A percentile compares a stretch with the other conserved stretches of the same genome.
phyloP scores from a whole-genome alignment of 78 protist genomes.

The Creolimax fragrantissima region DNA sequence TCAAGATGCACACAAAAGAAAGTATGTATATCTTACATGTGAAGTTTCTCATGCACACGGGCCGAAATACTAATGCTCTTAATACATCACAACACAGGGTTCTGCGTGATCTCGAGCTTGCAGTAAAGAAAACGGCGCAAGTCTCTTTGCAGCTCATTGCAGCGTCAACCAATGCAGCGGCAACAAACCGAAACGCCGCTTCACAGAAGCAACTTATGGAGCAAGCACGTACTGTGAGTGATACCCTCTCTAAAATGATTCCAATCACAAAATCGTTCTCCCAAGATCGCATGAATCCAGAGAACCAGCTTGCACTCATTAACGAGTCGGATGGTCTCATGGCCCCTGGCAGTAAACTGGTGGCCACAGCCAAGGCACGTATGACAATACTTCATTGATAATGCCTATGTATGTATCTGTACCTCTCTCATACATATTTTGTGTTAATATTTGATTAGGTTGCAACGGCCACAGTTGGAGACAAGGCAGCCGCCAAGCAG shows the following conservation, averaged over 20 bases:
- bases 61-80: neutral
- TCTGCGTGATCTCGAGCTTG: neutral
- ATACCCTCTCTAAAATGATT: neutral
- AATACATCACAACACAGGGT: neutral
- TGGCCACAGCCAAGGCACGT: slow-evolving; percentile 23
- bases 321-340: neutral
- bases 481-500: neutral
- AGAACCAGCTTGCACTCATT: slow-evolving; percentile 23
- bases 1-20: neutral
- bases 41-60: neutral
- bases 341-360: neutral
- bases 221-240: neutral
- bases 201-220: slow-evolving; percentile 9
- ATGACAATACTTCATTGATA: neutral
- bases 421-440: neutral
- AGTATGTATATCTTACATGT: neutral
- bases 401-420: neutral
- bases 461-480: slow-evolving; percentile 27
- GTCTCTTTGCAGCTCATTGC: slow-evolving; percentile 3
- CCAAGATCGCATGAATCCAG: neutral
- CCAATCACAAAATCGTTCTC: neutral
- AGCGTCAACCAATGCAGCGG: neutral
- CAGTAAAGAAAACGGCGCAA: slow-evolving; percentile 6
- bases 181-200: slow-evolving; percentile 15
- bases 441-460: neutral